Evolutionary conservation across 768 basidiomycete genomes (phyloP).

Genomic region (Phylloporus sp.): DNA sequence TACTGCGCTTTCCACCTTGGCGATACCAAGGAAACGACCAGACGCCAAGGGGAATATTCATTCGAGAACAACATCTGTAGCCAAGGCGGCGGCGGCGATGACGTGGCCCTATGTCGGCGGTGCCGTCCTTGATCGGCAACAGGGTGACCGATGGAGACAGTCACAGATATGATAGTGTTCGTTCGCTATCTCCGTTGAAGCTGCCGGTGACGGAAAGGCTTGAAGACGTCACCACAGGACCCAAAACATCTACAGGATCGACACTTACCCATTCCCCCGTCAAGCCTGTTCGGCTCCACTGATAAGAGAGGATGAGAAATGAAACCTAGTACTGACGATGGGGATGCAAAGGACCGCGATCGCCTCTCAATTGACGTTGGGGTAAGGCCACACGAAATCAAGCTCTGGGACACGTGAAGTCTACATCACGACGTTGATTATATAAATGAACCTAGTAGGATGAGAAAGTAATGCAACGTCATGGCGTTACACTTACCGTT

Average conservation of each 20-base stretch:
- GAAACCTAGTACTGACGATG: too few relatives aligned
- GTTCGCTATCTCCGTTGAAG: not conserved
- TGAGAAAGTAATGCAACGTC: not conserved
- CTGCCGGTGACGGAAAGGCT: not conserved
- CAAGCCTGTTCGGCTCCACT: not conserved
- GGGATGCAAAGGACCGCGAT: too few relatives aligned
- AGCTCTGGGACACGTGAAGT: not conserved
- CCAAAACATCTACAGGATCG: constrained; percentile 2
- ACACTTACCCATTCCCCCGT: not conserved
- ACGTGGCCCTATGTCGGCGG: not conserved
- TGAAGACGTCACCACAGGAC: not conserved
- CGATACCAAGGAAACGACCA: not conserved
- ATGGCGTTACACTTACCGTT: not conserved
- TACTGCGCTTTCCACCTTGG: not conserved
- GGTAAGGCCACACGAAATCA: not conserved
- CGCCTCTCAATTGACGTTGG: not conserved
- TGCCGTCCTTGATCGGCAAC: not conserved
- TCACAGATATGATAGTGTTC: not conserved
- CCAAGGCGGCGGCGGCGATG: not conserved
- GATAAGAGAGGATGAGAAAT: not conserved
- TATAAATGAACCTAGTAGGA: not conserved
- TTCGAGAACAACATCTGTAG: not conserved
- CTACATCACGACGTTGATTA: not conserved
- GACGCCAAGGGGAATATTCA: not conserved
- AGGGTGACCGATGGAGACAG: not conserved